Conservation (phyloP, 768 basidiomycete genomes). For the Gelatoporia subvermispora region DNA sequence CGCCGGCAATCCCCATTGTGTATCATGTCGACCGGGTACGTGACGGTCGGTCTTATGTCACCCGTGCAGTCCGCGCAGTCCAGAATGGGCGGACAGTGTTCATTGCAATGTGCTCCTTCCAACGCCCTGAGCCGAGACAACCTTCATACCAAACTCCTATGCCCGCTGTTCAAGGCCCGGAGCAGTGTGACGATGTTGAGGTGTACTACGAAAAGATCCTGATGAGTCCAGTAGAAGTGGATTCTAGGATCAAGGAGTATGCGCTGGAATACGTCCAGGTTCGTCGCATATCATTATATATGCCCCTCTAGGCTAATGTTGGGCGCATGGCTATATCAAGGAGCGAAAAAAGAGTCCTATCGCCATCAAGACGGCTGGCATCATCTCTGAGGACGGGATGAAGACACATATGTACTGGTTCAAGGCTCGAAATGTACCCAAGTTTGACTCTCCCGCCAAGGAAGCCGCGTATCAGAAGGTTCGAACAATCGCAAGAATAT, state of each 20-base stretch:
- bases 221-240: slow-evolving; percentile 16
- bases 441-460: slow-evolving; percentile 30
- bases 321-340: slow-evolving; percentile 28
- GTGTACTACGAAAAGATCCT: slow-evolving; percentile 26
- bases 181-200: slow-evolving; percentile 61
- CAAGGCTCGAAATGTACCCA: slow-evolving; percentile 63
- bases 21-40: slow-evolving; percentile 76
- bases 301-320: neutral
- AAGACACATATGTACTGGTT: slow-evolving; percentile 72
- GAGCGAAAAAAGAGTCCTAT: slow-evolving; percentile 68
- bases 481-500: neutral
- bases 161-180: slow-evolving; percentile 46
- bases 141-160: slow-evolving; percentile 63
- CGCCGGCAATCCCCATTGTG: slow-evolving; percentile 66
- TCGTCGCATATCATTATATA: slow-evolving; percentile 1
- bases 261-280: slow-evolving; percentile 21
- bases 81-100: slow-evolving; percentile 50
- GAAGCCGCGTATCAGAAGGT: slow-evolving; percentile 77
- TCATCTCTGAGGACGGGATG: slow-evolving; percentile 41
- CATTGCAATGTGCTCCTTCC: slow-evolving; percentile 78
- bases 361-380: slow-evolving; percentile 51
- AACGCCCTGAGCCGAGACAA: slow-evolving; percentile 73
- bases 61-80: slow-evolving; percentile 42
- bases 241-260: slow-evolving; percentile 25
- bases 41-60: slow-evolving; percentile 69